Evolutionary conservation across 345 rosid species (phyloP), one percentile per base, ranked within the genome.

Genomic region (Mercurialis annua): DNA sequence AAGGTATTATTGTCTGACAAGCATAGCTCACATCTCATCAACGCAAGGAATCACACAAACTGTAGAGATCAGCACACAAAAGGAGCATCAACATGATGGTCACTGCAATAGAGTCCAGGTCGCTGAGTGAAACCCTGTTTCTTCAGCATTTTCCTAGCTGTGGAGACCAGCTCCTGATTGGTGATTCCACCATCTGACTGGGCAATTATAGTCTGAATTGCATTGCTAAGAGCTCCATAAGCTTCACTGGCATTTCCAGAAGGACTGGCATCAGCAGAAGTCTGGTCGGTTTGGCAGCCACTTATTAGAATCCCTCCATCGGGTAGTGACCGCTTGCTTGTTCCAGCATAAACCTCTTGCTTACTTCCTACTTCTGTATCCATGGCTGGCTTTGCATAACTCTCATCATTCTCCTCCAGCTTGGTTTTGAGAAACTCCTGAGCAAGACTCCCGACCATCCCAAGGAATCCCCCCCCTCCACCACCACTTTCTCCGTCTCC

Each of bases 251-350:
- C 47, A 30, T 79, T 80, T 47, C 95, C 97, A 0, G 83, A 71
- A 27, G 99, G 99, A 67, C 84, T 86, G 8, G 99, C 99, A 54
- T 94, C 99, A 0, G 99, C 99, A 10, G 99, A 94, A 52, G 96
- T 89, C 81, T 94, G 98, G 79, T 90, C 79, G 20, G 86, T 84
- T 75, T 92, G 98, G 66, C 98, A 92, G 44, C 98, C 98, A 1
- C 99, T 94, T 57, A 94, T 80, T 72, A 94, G 77, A 81, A 94
- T 82, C 55, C 95, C 99, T 1, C 84, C 77, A 56, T 83, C 92
- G 0, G 99, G 87, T 44, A 94, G 82, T 10, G 84, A 64, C 36
- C 84, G 85, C 80, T 79, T 86, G 0, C 72, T 64, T 12, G 81
- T n/a, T 72, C 99, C 97, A 0, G 99, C 99, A 67, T 87, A 91